Conservation (phyloP, 2,329 filamentous ascomycete species). For the Corniculantispora saksenae region DNA sequence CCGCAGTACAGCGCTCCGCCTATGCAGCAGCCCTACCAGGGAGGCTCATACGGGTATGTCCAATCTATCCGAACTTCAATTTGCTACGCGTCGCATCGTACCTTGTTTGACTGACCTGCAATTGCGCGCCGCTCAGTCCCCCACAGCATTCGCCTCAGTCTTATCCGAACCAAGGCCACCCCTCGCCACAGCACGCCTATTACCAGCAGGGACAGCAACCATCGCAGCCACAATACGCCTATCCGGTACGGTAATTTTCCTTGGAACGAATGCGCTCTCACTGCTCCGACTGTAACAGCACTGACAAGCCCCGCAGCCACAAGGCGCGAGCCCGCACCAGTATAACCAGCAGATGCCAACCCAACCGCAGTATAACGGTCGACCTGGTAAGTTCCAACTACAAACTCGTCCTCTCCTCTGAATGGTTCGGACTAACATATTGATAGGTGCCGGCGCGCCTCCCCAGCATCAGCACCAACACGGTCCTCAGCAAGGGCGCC, state of each 20-base stretch:
- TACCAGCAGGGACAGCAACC: constrained; percentile 46
- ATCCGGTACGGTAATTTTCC: constrained; percentile 33
- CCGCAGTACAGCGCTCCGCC: constrained; percentile 15
- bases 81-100: not conserved
- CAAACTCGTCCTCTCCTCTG: not conserved
- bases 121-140: constrained; percentile 1
- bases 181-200: constrained; percentile 46
- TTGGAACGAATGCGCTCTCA: not conserved
- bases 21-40: constrained; percentile 13
- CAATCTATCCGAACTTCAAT: not conserved
- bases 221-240: constrained; percentile 50
- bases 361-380: constrained; percentile 43
- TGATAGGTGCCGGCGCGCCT: constrained; percentile 1
- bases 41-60: constrained; percentile 8
- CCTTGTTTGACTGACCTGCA: constrained; percentile 6
- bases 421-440: not conserved
- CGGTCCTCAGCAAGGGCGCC: constrained; percentile 31
- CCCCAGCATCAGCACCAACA: constrained; percentile 3
- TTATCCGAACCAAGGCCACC: constrained; percentile 46
- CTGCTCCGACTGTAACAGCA: not conserved
- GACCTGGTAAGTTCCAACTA: constrained; percentile 46
- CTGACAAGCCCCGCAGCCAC: constrained; percentile 26
- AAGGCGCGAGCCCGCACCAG: constrained; percentile 37
- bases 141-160: constrained; percentile 17
- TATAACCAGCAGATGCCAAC: constrained; percentile 30